Evolutionary conservation across 2,329 filamentous ascomycete genomes (phyloP), one percentile per base, ranked within the genome.

Genomic region (Pezicula carpinea): DNA sequence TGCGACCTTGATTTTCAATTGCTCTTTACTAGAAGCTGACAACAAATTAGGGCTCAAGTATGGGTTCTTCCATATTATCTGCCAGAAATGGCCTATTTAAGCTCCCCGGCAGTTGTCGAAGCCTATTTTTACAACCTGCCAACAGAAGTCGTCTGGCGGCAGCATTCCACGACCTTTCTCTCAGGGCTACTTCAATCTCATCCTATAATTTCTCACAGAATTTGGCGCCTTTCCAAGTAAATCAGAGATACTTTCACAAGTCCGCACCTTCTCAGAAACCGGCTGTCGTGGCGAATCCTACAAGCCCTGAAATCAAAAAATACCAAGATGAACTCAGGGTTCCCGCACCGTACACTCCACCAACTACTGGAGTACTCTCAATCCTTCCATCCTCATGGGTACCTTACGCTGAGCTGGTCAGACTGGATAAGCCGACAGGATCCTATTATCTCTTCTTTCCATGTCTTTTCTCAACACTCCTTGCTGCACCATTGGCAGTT

Each of bases 401-500:
- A 3, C 89, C 89, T 1, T 95, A 93, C 61, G 89, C 82, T 40
- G 89, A 95, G 63, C 78, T 95, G 13, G 78, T 87, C 59, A 85
- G 90, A 41, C 72, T 95, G 40, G 84, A 93, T 66, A 93, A 89
- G 60, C 89, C 88, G 1, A 77, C 82, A 0, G 89, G 89, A 39
- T 87, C 87, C 2, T 87, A 89, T 69, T 93, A 93, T 63, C 81
- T 95, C 51, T 92, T 85, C 71, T 87, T 91, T 58, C 89, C 89
- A 22, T 92, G 89, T 60, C 72, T 93, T 11, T 95, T 91, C 70
- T 91, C 87, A 47, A 90, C 89, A 0, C 74, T 93, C 3, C 75
- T 93, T 61, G 89, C 89, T 1, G 87, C 87, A 2, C 83, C 86
- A 0, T 75, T 91, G 59, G 72, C 79, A 2, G 64, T 66, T 2